Conservation (phyloP, 1,284 basidiomycete genomes). For the Chiua sp. region DNA sequence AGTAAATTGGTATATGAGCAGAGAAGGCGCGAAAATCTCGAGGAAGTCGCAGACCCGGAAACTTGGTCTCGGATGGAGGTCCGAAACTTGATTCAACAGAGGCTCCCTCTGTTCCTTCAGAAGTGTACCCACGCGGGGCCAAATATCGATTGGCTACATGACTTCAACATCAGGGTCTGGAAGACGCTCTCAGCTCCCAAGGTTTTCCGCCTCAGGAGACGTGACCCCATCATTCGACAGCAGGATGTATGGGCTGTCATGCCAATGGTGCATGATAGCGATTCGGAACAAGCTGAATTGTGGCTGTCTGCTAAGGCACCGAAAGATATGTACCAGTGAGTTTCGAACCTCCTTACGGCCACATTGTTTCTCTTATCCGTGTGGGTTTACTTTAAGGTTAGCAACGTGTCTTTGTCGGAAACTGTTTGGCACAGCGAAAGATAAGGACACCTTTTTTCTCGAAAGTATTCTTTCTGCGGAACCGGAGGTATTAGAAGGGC, state of each 20-base stretch:
- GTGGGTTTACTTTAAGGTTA: no score
- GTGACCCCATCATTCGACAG: neutral
- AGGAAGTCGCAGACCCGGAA: constrained; percentile 53
- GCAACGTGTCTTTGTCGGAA: no score
- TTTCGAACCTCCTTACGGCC: neutral
- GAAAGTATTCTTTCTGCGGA: no score
- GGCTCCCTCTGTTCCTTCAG: constrained; percentile 91
- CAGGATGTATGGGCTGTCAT: constrained; percentile 2
- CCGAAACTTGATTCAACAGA: constrained; percentile 72
- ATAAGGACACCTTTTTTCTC: no score
- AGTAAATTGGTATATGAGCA: constrained; percentile 71
- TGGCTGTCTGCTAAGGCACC: constrained; percentile 41
- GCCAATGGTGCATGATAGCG: neutral
- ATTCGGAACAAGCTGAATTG: neutral
- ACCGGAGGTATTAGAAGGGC: no score
- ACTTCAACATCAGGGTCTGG: constrained; percentile 8
- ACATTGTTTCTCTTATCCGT: no score
- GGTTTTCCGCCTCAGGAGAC: neutral
- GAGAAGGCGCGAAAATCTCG: constrained; percentile 59
- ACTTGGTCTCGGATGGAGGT: constrained; percentile 47
- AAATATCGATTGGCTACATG: neutral
- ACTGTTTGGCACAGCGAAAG: no score
- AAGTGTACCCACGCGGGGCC: constrained; percentile 68
- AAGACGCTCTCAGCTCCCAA: constrained; percentile 5
- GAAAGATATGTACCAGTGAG: constrained; percentile 88